phyloP scores from a whole-genome alignment of 371 early-diverging fungal genomes.

The Umbelopsis sp. region DNA sequence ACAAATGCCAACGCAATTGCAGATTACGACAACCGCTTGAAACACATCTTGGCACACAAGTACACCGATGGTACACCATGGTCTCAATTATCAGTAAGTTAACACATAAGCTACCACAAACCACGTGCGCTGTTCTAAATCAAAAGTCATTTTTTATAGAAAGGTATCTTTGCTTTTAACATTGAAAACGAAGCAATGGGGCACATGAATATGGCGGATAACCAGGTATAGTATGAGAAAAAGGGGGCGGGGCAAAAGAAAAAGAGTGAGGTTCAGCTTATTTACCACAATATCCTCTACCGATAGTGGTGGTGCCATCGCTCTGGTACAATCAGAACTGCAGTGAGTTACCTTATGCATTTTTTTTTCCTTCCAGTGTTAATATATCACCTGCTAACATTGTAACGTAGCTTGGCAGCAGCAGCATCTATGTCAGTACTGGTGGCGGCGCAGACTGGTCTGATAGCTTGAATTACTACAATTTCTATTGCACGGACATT shows the following conservation, averaged over 20 bases:
- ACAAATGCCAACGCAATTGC: not conserved
- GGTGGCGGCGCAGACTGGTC: constrained; percentile 9
- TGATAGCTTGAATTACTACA: constrained; percentile 7
- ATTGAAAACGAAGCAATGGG: constrained; percentile 15
- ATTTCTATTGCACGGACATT: constrained; percentile 9
- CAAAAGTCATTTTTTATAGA: not conserved
- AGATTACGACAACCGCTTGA: constrained; percentile 1
- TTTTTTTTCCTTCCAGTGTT: too few relatives aligned
- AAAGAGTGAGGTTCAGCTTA: not conserved
- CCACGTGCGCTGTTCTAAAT: not conserved
- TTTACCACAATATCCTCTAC: not conserved
- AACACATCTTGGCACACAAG: not conserved
- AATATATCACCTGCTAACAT: not conserved
- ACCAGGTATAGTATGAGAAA: not conserved
- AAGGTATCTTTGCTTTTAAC: constrained; percentile 11
- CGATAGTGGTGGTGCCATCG: constrained; percentile 13
- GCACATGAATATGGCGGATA: constrained; percentile 8
- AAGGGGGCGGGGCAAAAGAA: too few relatives aligned
- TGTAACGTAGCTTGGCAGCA: not conserved
- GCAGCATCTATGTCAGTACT: constrained; percentile 14
- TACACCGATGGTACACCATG: constrained; percentile 3
- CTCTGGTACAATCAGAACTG: constrained; percentile 2
- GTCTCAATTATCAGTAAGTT: constrained; percentile 6
- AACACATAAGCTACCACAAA: not conserved
- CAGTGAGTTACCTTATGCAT: not conserved